Conservation (phyloP, 805 yeast genomes). For the Priceomyces fermenticarens region DNA sequence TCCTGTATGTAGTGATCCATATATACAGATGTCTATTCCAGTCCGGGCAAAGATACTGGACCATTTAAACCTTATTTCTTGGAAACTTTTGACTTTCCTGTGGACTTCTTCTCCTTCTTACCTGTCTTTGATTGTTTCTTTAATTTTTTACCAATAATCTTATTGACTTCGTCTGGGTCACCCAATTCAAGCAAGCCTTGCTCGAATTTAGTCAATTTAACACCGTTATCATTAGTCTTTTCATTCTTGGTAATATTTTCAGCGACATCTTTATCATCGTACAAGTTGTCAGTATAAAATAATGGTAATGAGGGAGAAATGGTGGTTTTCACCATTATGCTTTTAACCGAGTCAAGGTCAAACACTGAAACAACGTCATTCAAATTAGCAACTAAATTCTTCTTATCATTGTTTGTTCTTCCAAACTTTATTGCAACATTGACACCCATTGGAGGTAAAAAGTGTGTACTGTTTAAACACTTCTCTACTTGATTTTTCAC, state of each 20-base stretch:
- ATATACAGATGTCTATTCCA: too few relatives aligned
- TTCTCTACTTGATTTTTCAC: conserved; percentile 58
- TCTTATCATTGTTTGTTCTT: conserved; percentile 29
- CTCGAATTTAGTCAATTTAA: conserved; percentile 60
- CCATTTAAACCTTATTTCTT: too few relatives aligned
- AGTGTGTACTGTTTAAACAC: conserved; percentile 55
- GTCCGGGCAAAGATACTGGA: background rate
- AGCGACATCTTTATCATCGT: conserved; percentile 48
- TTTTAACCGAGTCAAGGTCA: conserved; percentile 45
- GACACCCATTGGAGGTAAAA: conserved; percentile 71
- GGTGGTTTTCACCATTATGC: conserved; percentile 61
- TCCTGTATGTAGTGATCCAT: too few relatives aligned
- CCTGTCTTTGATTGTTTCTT: conserved; percentile 19
- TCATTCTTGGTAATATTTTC: conserved; percentile 16
- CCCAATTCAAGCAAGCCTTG: conserved; percentile 78
- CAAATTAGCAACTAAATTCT: conserved; percentile 59
- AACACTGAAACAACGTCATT: conserved; percentile 51
- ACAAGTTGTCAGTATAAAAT: conserved; percentile 60
- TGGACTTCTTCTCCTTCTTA: background rate
- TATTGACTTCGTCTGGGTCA: conserved; percentile 67
- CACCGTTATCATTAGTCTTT: conserved; percentile 15
- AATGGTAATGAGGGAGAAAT: conserved; percentile 84
- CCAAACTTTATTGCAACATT: conserved; percentile 70
- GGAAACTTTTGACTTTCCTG: too few relatives aligned
- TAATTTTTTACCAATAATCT: conserved; percentile 58